Conservation (phyloP, 2,329 filamentous ascomycete genomes). For the Chrysosporium keratinophilum region DNA sequence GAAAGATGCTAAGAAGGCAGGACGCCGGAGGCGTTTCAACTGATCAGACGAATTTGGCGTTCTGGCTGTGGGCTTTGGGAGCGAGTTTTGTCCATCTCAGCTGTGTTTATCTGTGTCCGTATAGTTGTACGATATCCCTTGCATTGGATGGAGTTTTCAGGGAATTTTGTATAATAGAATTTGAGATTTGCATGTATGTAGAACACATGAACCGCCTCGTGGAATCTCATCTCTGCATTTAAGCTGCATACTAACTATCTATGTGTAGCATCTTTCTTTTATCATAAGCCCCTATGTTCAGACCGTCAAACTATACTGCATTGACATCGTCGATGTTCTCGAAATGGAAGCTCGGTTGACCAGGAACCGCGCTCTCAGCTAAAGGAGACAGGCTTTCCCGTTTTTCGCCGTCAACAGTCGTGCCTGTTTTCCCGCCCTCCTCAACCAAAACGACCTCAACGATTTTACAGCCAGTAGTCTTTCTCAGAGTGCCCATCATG, state of each 20-base stretch:
- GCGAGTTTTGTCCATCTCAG: not conserved
- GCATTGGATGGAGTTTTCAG: conserved; percentile 6
- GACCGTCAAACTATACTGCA: not conserved
- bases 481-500: conserved; percentile 71
- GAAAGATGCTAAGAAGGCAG: conserved; percentile 25
- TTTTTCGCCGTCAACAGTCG: conserved; percentile 35
- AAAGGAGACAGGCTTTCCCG: conserved; percentile 46
- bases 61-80: not conserved
- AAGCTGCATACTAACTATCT: not conserved
- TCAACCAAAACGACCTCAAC: conserved; percentile 63
- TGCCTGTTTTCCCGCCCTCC: conserved; percentile 44
- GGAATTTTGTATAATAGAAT: not conserved
- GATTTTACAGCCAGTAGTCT: conserved; percentile 58
- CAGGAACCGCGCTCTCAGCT: conserved; percentile 70
- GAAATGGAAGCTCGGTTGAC: conserved; percentile 71
- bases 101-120: not conserved
- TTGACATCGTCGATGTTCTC: conserved; percentile 53
- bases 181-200: not conserved
- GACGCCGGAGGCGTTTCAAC: conserved; percentile 19
- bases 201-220: not conserved
- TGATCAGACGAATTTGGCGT: not conserved
- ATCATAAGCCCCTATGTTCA: not conserved
- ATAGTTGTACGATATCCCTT: conserved; percentile 5
- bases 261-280: not conserved
- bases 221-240: no score